Conservation (phyloP, 345 rosid genomes). For the Brassica incana region DNA sequence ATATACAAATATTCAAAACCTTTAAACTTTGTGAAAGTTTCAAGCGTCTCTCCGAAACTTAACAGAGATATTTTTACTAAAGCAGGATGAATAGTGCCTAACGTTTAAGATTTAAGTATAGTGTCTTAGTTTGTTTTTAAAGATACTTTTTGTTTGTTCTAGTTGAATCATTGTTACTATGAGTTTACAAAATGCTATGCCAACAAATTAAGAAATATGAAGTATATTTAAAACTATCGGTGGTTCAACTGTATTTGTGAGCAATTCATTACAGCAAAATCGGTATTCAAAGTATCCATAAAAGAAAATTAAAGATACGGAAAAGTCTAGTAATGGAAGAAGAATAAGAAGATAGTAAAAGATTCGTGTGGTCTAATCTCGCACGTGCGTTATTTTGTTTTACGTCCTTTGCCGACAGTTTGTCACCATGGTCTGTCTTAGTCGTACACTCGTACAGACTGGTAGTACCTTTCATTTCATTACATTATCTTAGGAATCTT, state of each 20-base stretch:
- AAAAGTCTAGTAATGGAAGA: neutral
- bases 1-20: too few relatives aligned
- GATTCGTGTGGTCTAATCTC: slow-evolving; percentile 21
- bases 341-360: slow-evolving; percentile 2
- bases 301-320: neutral
- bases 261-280: neutral
- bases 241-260: slow-evolving; percentile 5
- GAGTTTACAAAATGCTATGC: neutral
- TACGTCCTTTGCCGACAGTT: slow-evolving; percentile 33
- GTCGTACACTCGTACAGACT: slow-evolving; percentile 38
- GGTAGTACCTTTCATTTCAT: slow-evolving; percentile 16
- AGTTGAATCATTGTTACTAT: neutral
- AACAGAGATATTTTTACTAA: too few relatives aligned
- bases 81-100: neutral
- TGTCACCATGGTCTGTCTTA: slow-evolving; percentile 21
- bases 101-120: neutral
- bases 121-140: neutral
- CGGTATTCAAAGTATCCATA: neutral
- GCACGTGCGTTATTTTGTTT: slow-evolving; percentile 28
- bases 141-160: neutral
- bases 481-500: slow-evolving; percentile 12
- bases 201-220: neutral
- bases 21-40: too few relatives aligned
- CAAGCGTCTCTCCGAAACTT: neutral
- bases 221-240: neutral